Base-by-base conservation (phyloP, 495 filamentous ascomycete genomes). In the Entonaema liquescens region DNA sequence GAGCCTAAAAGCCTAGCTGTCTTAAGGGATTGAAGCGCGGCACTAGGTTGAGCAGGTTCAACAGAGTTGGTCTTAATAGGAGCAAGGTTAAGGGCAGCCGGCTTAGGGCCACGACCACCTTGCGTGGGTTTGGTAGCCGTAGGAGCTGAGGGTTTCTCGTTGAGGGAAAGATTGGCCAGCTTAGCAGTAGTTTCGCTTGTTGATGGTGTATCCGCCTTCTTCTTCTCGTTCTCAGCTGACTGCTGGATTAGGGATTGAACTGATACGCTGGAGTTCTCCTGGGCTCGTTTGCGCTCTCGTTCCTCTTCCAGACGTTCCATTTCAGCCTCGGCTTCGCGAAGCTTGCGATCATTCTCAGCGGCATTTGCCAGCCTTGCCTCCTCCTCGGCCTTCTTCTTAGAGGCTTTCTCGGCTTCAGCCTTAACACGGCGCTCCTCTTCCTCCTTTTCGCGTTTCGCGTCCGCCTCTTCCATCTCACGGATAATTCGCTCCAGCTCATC, bases 11-110 rank as follows among this genome's bases (percentile, higher is more conserved):
- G 92, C 25, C 94, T 91, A 61, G 95, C 93, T 7, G 93, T 93
- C 75, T 91, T 91, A 35, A 99, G 86, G 13, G 95, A 89, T 77
- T 95, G 94, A 74, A 99, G 91, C 49, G 93, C 94, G 33, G 95
- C 92, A 62, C 92, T 98, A 5, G 93, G 94, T 78, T 96, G 93
- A 38, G 92, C 87, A 49, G 95, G 91, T 80, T 98, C 95, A 19
- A 94, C 89, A 42, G 91, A 81, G 79, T 92, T 94, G 56, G 85
- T 89, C 57, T 91, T 95, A 62, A 88, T 78, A 21, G 83, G 83
- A 53, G 94, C 90, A 56, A 97, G 83, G 80, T 96, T 97, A 67
- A 97, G 88, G 25, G 90, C 87, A 59, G 89, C 87, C 25, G 94
- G 93, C 85, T 94, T 94, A 71, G 84, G 79, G 38, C 81, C 87